These are phyloP conservation scores for Penicillium sp. DNA, from an alignment of 2,329 filamentous ascomycete species.

Conservation along the genomic window DNA sequence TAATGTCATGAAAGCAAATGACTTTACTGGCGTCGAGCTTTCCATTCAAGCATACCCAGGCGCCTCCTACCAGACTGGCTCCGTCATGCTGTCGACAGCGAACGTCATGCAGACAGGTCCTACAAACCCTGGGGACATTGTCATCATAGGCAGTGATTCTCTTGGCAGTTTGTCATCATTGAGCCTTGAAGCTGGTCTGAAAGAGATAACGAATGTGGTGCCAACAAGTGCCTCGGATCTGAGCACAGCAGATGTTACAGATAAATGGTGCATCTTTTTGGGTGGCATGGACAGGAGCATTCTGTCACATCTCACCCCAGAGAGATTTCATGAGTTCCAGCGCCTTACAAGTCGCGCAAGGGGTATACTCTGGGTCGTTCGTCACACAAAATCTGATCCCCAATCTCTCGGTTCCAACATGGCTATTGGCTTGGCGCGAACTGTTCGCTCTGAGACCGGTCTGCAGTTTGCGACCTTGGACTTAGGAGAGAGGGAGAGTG, in stretches of 20 bases:
- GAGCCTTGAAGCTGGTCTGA: conserved; percentile 14
- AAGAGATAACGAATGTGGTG: conserved; percentile 10
- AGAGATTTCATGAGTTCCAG: conserved; percentile 18
- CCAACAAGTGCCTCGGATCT: conserved; percentile 9
- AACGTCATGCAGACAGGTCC: conserved; percentile 9
- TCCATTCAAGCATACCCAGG: conserved; percentile 22
- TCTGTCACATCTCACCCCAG: conserved; percentile 15
- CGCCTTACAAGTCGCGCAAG: conserved; percentile 16
- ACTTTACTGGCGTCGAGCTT: conserved; percentile 23
- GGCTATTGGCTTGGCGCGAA: conserved; percentile 23
- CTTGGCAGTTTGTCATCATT: conserved; percentile 12
- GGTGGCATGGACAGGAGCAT: conserved; percentile 20
- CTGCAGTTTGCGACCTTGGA: conserved; percentile 22
- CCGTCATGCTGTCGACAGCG: conserved; percentile 21
- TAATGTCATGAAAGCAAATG: conserved; percentile 18
- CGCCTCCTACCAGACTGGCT: conserved; percentile 20
- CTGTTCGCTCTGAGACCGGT: conserved; percentile 22
- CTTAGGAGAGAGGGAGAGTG: conserved; percentile 16
- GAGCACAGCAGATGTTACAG: conserved; percentile 9
- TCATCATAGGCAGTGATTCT: conserved; percentile 15
- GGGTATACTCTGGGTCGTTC: conserved; percentile 20
- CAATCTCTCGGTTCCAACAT: conserved; percentile 21
- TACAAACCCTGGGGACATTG: conserved; percentile 13
- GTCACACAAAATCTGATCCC: conserved; percentile 14
- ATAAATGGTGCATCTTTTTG: conserved; percentile 25